Conservation (phyloP, 129 eudicot genomes). For the Flaveria ramosissima region DNA sequence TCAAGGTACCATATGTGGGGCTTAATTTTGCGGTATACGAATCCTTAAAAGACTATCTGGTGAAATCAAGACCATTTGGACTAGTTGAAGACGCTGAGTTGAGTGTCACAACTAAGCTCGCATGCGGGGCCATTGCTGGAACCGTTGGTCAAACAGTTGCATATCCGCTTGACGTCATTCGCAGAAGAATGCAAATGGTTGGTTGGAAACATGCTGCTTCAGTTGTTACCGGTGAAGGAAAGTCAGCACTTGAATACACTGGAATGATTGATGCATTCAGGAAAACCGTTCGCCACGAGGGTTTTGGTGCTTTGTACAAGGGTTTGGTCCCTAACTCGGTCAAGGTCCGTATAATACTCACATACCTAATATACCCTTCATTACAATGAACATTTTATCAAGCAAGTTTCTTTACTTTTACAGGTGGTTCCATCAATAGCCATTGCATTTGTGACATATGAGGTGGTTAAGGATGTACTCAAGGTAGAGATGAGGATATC, state of each 20-base stretch:
- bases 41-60: constrained; percentile 84
- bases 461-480: constrained; percentile 80
- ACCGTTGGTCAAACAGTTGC: constrained; percentile 98
- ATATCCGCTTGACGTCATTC: constrained; percentile 90
- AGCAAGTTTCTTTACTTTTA: neutral
- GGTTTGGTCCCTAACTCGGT: constrained; percentile 98
- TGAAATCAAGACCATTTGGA: constrained; percentile 70
- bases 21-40: constrained; percentile 96
- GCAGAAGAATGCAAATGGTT: constrained; percentile 97
- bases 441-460: constrained; percentile 95
- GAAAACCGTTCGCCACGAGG: constrained; percentile 84
- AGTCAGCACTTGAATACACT: constrained; percentile 64
- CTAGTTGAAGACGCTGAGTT: constrained; percentile 63
- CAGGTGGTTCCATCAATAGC: constrained; percentile 98
- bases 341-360: constrained; percentile 66
- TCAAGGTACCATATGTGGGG: constrained; percentile 94
- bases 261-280: constrained; percentile 95
- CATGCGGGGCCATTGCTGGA: constrained; percentile 96
- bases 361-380: neutral
- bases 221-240: constrained; percentile 75
- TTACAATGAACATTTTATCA: neutral
- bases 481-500: constrained; percentile 95
- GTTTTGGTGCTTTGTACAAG: constrained; percentile 88
- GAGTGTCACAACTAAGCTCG: constrained; percentile 82
- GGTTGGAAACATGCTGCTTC: constrained; percentile 95